Evolutionary conservation across 1,284 basidiomycete genomes (phyloP).

Genomic region (Leccinum subrobustum): DNA sequence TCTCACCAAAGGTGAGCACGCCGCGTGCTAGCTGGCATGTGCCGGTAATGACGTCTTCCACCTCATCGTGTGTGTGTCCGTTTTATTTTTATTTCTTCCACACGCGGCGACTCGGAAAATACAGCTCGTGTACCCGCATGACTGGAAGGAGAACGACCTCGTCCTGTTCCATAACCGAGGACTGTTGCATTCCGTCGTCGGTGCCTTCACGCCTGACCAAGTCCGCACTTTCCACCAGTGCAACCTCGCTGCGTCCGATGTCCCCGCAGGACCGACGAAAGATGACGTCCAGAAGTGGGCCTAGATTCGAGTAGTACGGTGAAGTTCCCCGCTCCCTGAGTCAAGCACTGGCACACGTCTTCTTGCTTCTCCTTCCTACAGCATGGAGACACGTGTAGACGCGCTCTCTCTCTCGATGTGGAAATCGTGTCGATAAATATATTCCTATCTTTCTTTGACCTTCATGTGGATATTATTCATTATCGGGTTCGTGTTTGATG

Average conservation of each 20-base stretch:
- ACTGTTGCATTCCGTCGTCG: slow-evolving; percentile 68
- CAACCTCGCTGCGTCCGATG: slow-evolving; percentile 62
- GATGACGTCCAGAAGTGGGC: slow-evolving; percentile 47
- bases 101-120: not conserved
- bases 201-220: slow-evolving; percentile 61
- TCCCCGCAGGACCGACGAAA: slow-evolving; percentile 49
- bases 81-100: not conserved
- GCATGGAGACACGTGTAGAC: not conserved
- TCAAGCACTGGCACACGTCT: not conserved
- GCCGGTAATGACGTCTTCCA: not conserved
- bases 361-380: not conserved
- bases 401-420: not conserved
- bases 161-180: slow-evolving; percentile 74
- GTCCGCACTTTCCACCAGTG: slow-evolving; percentile 67
- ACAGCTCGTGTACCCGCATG: slow-evolving; percentile 55
- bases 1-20: slow-evolving; percentile 52
- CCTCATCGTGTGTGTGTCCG: not conserved
- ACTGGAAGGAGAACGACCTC: slow-evolving; percentile 62
- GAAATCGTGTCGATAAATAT: not conserved
- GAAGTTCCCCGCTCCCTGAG: not conserved
- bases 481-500: not conserved
- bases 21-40: not conserved
- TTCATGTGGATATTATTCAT: not conserved
- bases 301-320: slow-evolving; percentile 22
- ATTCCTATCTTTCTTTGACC: not conserved